Percentiles rank a stretch among this genome's conserved stretches.
These are phyloP conservation scores for Picochlorum sp. DNA, from an alignment of 139 green algal genomes.

Conservation along the genomic window DNA sequence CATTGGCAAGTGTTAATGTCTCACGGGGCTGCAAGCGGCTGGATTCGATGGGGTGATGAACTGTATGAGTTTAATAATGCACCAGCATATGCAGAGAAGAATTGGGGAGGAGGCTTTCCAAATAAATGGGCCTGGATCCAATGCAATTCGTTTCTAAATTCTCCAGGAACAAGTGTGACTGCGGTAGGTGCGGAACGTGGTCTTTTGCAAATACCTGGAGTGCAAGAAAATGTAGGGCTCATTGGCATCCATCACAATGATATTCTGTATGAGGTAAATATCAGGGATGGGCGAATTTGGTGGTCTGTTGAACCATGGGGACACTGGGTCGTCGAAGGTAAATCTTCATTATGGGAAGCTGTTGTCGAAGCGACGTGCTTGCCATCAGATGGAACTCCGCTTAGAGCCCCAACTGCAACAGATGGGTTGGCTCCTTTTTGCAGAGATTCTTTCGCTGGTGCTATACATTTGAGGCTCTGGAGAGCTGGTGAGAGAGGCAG, in stretches of 20 bases:
- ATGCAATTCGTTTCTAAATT: conserved; percentile 84
- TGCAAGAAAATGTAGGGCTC: conserved; percentile 85
- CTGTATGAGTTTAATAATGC: conserved; percentile 62
- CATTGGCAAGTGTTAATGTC: conserved; percentile 95
- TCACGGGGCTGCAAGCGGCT: conserved; percentile 69
- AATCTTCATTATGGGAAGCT: conserved; percentile 54
- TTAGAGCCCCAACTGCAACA: conserved; percentile 63
- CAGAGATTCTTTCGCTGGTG: conserved; percentile 83
- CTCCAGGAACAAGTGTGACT: conserved; percentile 60
- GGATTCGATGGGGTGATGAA: conserved; percentile 76
- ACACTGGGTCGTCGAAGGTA: conserved; percentile 26
- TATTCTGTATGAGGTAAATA: conserved; percentile 81
- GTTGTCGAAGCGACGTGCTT: conserved; percentile 56
- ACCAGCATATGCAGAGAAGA: conserved; percentile 87
- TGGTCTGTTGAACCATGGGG: conserved; percentile 88
- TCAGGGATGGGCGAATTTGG: conserved; percentile 60
- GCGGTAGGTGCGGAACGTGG: conserved; percentile 56
- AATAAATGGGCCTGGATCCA: conserved; percentile 86
- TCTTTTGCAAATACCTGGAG: conserved; percentile 45
- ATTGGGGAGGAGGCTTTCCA: conserved; percentile 95
- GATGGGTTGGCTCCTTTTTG: conserved; percentile 74
- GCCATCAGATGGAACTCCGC: conserved; percentile 33
- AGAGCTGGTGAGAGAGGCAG: conserved; percentile 10
- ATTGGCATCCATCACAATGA: conserved; percentile 67
- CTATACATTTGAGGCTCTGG: conserved; percentile 60